A percentile compares a stretch with the other conserved stretches of the same genome.
Evolutionary conservation across 805 yeast genomes (phyloP).

Genomic region (Diddensiella transvaalensis): DNA sequence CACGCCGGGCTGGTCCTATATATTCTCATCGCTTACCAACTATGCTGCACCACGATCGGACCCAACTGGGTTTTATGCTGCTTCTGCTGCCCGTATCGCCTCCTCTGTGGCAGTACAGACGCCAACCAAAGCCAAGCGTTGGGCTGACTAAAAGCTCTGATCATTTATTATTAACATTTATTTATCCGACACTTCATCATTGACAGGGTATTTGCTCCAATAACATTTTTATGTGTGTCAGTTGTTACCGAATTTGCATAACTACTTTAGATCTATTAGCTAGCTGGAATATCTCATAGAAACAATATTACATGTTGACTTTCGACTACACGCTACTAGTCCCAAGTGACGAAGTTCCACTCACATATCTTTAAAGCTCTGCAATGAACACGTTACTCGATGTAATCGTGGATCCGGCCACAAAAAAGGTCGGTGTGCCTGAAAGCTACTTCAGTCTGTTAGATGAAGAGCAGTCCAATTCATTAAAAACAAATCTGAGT

Average conservation of each 20-base stretch:
- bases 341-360: too few relatives aligned
- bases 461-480: slow-evolving; percentile 18
- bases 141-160: slow-evolving; percentile 10
- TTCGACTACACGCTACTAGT: not conserved
- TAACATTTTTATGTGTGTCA: not conserved
- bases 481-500: slow-evolving; percentile 24
- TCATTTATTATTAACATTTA: not conserved
- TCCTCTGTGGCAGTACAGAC: slow-evolving; percentile 13
- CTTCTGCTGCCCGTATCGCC: slow-evolving; percentile 17
- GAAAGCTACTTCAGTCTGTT: slow-evolving; percentile 13
- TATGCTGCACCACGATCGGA: slow-evolving; percentile 51
- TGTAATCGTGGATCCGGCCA: slow-evolving; percentile 23
- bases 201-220: too few relatives aligned
- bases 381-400: slow-evolving; percentile 10
- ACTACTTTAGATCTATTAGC: not conserved
- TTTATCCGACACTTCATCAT: too few relatives aligned
- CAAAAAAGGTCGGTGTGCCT: slow-evolving; percentile 20
- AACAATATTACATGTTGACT: too few relatives aligned
- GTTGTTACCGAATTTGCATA: not conserved
- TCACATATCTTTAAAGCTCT: not conserved
- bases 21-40: slow-evolving; percentile 59
- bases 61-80: slow-evolving; percentile 26
- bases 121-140: slow-evolving; percentile 15
- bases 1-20: slow-evolving; percentile 83
- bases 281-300: not conserved